phyloP scores from a whole-genome alignment of 805 yeast genomes.

The Zygoascus biomembranicola region DNA sequence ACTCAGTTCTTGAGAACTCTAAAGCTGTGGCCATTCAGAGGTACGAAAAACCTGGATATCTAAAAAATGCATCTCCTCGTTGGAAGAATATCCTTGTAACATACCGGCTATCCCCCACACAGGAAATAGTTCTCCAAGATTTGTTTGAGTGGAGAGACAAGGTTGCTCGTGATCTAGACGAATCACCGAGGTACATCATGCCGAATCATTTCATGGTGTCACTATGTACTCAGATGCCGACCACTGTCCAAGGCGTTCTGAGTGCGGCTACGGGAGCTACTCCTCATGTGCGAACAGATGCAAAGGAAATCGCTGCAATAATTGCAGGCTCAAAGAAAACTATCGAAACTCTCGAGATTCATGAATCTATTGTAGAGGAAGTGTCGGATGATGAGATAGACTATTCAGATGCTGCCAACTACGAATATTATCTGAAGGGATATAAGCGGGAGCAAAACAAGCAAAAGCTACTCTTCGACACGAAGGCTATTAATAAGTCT shows the following conservation, averaged over 20 bases:
- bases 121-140: conserved; percentile 46
- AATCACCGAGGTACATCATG: conserved; percentile 76
- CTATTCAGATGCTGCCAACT: conserved; percentile 1
- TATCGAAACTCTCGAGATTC: conserved; percentile 3
- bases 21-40: conserved; percentile 71
- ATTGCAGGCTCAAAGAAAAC: conserved; percentile 29
- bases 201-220: conserved; percentile 67
- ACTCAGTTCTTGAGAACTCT: conserved; percentile 57
- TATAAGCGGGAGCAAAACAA: background rate
- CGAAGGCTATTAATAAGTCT: background rate
- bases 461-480: conserved; percentile 3
- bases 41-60: conserved; percentile 67
- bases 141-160: conserved; percentile 79
- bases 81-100: conserved; percentile 57
- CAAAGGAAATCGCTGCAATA: conserved; percentile 50
- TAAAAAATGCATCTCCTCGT: conserved; percentile 37
- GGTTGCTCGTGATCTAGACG: conserved; percentile 70
- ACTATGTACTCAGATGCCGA: conserved; percentile 51
- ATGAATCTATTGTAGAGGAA: background rate
- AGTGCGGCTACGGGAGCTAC: conserved; percentile 30
- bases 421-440: conserved; percentile 2
- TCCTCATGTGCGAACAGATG: conserved; percentile 49
- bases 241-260: conserved; percentile 35
- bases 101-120: conserved; percentile 51
- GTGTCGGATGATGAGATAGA: background rate